phyloP scores from a whole-genome alignment of 164 flowering plant species.

The Santalum album region DNA sequence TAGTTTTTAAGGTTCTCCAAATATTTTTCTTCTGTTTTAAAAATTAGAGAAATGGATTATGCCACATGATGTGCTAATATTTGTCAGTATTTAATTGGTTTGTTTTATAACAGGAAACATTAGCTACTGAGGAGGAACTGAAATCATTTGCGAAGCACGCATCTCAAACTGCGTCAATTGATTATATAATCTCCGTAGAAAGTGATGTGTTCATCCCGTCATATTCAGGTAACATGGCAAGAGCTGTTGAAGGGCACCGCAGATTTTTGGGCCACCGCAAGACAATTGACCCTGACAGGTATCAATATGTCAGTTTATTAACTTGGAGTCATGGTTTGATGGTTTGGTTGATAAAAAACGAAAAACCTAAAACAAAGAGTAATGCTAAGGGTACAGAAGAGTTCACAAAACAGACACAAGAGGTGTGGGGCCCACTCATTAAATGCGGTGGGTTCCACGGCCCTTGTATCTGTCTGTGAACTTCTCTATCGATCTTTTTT shows the following conservation, averaged over 20 bases:
- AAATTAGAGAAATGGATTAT: not conserved
- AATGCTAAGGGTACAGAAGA: too few relatives aligned
- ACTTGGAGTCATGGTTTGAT: not conserved
- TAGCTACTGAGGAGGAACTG: slow-evolving; percentile 67
- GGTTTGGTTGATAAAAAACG: not conserved
- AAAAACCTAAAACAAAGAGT: too few relatives aligned
- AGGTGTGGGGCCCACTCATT: too few relatives aligned
- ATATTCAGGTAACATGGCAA: slow-evolving; percentile 97
- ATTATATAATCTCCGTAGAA: slow-evolving; percentile 78
- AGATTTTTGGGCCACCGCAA: slow-evolving; percentile 81
- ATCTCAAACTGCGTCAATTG: slow-evolving; percentile 87
- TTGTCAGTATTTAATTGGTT: not conserved
- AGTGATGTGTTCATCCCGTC: slow-evolving; percentile 89
- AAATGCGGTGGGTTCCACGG: too few relatives aligned
- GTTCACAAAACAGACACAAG: not conserved
- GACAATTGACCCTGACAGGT: slow-evolving; percentile 93
- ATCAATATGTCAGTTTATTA: slow-evolving; percentile 2
- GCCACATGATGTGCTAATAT: not conserved
- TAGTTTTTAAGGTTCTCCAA: slow-evolving; percentile 63
- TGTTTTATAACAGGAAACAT: slow-evolving; percentile 54
- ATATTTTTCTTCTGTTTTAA: not conserved
- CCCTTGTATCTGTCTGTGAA: too few relatives aligned
- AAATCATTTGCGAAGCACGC: slow-evolving; percentile 58
- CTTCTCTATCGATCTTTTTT: too few relatives aligned
- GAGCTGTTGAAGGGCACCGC: slow-evolving; percentile 93